Conservation (phyloP, 108 stramenopile genomes). For the Skeletonema grethae region DNA sequence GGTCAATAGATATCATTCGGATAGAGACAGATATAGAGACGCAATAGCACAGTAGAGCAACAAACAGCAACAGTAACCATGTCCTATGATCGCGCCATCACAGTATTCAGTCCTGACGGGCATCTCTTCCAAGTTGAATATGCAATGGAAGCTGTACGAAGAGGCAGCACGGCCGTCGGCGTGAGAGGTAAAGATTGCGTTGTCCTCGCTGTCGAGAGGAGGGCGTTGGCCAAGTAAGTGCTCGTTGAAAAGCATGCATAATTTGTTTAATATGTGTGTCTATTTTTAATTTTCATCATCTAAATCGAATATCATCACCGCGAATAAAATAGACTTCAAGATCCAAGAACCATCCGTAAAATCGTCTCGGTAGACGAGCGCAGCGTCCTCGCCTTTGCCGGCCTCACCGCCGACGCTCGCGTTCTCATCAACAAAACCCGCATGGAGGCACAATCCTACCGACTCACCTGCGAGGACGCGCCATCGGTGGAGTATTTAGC, state of each 20-base stretch:
- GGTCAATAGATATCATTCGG: not conserved
- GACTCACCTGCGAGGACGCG: slow-evolving; percentile 98
- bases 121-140: slow-evolving; percentile 99
- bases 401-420: slow-evolving; percentile 99
- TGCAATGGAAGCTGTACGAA: slow-evolving; percentile 99
- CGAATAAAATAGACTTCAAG: slow-evolving; percentile 77
- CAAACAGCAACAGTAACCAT: slow-evolving; percentile 38
- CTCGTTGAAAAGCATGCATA: not conserved
- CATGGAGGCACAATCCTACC: slow-evolving; percentile 97
- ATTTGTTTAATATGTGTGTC: not conserved
- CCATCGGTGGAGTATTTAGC: slow-evolving; percentile 98
- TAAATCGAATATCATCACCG: not conserved
- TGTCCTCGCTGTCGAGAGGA: slow-evolving; percentile 96
- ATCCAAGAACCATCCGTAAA: slow-evolving; percentile 98
- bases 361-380: slow-evolving; percentile 96
- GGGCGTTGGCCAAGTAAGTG: slow-evolving; percentile 96
- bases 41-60: not conserved
- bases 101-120: slow-evolving; percentile 99
- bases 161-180: slow-evolving; percentile 97
- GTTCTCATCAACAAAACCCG: slow-evolving; percentile 95
- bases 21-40: not conserved
- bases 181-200: slow-evolving; percentile 96
- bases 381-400: slow-evolving; percentile 97
- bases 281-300: not conserved
- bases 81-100: slow-evolving; percentile 99